A percentile compares a stretch with the other conserved stretches of the same genome.
phyloP scores from a whole-genome alignment of 805 yeast species.

The Hanseniaspora clermontiae region DNA sequence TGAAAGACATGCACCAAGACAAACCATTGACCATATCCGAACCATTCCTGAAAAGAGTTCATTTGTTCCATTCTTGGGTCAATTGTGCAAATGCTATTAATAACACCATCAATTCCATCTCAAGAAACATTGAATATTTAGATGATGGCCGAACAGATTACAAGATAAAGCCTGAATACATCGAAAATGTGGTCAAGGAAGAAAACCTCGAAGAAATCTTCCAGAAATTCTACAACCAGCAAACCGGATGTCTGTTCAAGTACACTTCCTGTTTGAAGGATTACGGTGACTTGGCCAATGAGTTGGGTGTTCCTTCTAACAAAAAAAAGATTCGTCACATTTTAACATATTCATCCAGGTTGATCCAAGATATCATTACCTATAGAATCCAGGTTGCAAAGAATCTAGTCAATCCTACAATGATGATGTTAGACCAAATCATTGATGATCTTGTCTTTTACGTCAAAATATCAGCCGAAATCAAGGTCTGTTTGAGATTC shows the following conservation, averaged over 20 bases:
- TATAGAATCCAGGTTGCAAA: slow-evolving; percentile 66
- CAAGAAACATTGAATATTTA: not conserved
- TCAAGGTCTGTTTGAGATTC: slow-evolving; percentile 42
- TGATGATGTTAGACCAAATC: slow-evolving; percentile 94
- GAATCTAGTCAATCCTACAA: slow-evolving; percentile 69
- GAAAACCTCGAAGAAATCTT: slow-evolving; percentile 63
- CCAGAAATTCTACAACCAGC: slow-evolving; percentile 48
- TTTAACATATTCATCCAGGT: slow-evolving; percentile 61
- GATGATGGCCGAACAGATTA: slow-evolving; percentile 44
- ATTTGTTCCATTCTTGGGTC: slow-evolving; percentile 33
- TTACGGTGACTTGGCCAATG: slow-evolving; percentile 48
- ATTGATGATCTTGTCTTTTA: slow-evolving; percentile 72
- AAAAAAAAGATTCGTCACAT: slow-evolving; percentile 52
- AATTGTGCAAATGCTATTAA: not conserved
- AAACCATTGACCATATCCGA: slow-evolving; percentile 57
- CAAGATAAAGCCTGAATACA: slow-evolving; percentile 47
- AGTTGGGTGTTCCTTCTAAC: slow-evolving; percentile 61
- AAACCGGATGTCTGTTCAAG: slow-evolving; percentile 72
- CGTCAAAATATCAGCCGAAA: slow-evolving; percentile 59
- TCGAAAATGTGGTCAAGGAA: slow-evolving; percentile 71
- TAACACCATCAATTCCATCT: not conserved
- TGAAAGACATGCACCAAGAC: slow-evolving; percentile 64
- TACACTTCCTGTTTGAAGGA: slow-evolving; percentile 60
- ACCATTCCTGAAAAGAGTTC: slow-evolving; percentile 52
- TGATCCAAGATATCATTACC: slow-evolving; percentile 66